These are phyloP conservation scores for Sarocladium oryzae DNA, from an alignment of 2,329 filamentous ascomycete species.

Conservation along the genomic window DNA sequence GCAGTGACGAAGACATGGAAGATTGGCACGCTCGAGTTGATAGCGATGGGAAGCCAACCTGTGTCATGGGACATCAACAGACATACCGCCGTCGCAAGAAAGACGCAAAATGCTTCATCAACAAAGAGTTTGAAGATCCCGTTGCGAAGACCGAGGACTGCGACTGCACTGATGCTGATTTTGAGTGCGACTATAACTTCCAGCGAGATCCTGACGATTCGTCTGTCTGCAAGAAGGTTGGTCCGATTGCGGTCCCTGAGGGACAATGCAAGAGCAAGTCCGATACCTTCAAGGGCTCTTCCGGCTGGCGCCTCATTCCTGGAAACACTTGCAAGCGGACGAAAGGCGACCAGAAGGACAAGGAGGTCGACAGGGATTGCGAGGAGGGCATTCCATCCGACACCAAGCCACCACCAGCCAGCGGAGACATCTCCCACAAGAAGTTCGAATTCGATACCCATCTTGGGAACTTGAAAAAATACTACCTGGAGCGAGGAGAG, in stretches of 20 bases:
- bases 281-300: conserved; percentile 75
- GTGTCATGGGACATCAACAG: conserved; percentile 94
- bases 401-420: conserved; percentile 46
- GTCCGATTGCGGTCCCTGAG: conserved; percentile 58
- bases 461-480: conserved; percentile 44
- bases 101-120: conserved; percentile 80
- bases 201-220: conserved; percentile 56
- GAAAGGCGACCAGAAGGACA: conserved; percentile 59
- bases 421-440: conserved; percentile 58
- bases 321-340: conserved; percentile 65
- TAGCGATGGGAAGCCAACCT: conserved; percentile 72
- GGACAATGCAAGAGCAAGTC: conserved; percentile 61
- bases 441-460: conserved; percentile 57
- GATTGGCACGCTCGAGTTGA: conserved; percentile 82
- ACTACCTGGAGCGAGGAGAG: conserved; percentile 75
- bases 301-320: conserved; percentile 88
- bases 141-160: conserved; percentile 65
- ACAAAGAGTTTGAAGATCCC: conserved; percentile 71
- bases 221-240: conserved; percentile 61
- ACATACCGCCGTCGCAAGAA: conserved; percentile 80
- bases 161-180: conserved; percentile 76
- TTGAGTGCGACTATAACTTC: conserved; percentile 96
- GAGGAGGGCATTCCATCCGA: conserved; percentile 45
- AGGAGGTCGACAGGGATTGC: conserved; percentile 70
- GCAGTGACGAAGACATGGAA: conserved; percentile 73